These are phyloP conservation scores for Metschnikowia santaceciliae DNA, from an alignment of 805 yeast genomes.

Conservation along the genomic window DNA sequence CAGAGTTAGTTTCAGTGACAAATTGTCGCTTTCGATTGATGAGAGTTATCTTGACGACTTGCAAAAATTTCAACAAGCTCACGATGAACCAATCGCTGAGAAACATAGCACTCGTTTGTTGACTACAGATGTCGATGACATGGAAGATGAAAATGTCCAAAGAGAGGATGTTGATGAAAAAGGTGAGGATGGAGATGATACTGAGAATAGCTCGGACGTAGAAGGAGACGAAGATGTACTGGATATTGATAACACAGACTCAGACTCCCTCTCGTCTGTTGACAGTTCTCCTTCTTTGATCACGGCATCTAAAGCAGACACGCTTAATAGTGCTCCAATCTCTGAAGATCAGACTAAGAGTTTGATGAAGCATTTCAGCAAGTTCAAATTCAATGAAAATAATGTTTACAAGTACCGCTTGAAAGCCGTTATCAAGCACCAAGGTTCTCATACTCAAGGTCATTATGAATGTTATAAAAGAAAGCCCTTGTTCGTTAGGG, in stretches of 20 bases:
- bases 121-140: slow-evolving; percentile 25
- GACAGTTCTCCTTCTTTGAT: slow-evolving; percentile 8
- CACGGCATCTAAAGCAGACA: slow-evolving; percentile 15
- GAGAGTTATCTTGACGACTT: slow-evolving; percentile 35
- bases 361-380: slow-evolving; percentile 33
- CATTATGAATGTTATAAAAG: slow-evolving; percentile 86
- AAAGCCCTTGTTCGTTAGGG: slow-evolving; percentile 59
- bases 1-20: slow-evolving; percentile 61
- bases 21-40: slow-evolving; percentile 46
- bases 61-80: slow-evolving; percentile 29
- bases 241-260: slow-evolving; percentile 9
- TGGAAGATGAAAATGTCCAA: slow-evolving; percentile 32
- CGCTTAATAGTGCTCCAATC: slow-evolving; percentile 36
- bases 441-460: slow-evolving; percentile 84
- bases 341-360: slow-evolving; percentile 35
- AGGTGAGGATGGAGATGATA: slow-evolving; percentile 28
- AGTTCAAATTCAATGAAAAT: slow-evolving; percentile 38
- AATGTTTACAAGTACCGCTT: slow-evolving; percentile 51
- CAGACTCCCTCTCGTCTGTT: slow-evolving; percentile 9
- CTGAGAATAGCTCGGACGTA: slow-evolving; percentile 13
- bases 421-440: slow-evolving; percentile 74
- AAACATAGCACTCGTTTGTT: slow-evolving; percentile 15
- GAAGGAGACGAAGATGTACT: slow-evolving; percentile 9
- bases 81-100: slow-evolving; percentile 15
- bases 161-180: slow-evolving; percentile 36